A percentile compares a stretch with the other conserved stretches of the same genome.
These are phyloP conservation scores for Sporisorium exsertum DNA, from an alignment of 1,284 basidiomycete genomes.

Conservation along the genomic window DNA sequence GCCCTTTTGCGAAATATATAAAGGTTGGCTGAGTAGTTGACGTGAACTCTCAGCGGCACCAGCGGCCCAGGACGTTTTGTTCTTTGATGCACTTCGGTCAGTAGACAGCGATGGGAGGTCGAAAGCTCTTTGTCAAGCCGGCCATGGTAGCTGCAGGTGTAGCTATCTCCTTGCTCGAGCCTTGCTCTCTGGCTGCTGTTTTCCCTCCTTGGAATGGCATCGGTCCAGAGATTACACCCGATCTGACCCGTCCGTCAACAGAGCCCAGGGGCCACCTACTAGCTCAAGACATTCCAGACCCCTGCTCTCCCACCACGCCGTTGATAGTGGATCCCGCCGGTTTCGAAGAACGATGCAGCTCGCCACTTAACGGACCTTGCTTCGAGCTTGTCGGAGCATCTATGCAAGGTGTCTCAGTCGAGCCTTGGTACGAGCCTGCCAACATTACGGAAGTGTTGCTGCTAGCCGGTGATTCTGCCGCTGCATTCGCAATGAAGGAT, in stretches of 20 bases:
- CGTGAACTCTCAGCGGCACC: too few species aligned
- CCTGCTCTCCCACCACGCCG: slow-evolving; percentile 1
- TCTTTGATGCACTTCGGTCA: background rate
- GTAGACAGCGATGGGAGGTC: background rate
- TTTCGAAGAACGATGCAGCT: background rate
- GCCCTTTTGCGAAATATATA: too few species aligned
- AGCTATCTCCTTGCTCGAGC: background rate
- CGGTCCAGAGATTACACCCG: slow-evolving; percentile 7
- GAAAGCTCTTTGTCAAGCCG: background rate
- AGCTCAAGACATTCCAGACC: background rate
- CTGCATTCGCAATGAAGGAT: slow-evolving; percentile 10
- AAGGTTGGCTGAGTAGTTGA: too few species aligned
- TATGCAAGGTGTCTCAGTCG: background rate
- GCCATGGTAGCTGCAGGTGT: background rate
- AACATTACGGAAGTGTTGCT: slow-evolving; percentile 4
- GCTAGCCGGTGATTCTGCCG: background rate
- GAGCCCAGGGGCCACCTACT: background rate
- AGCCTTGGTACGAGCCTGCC: slow-evolving; percentile 17
- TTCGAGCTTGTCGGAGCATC: slow-evolving; percentile 1
- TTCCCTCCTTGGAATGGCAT: background rate
- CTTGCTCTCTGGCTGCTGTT: background rate
- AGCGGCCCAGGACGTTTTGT: background rate
- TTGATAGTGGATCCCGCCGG: background rate
- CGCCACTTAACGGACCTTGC: slow-evolving; percentile 6
- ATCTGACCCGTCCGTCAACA: background rate